Percentiles rank a stretch among this genome's conserved stretches.
Evolutionary conservation across 352 stramenopile species (phyloP).

Genomic region (Pythium periplocum): DNA sequence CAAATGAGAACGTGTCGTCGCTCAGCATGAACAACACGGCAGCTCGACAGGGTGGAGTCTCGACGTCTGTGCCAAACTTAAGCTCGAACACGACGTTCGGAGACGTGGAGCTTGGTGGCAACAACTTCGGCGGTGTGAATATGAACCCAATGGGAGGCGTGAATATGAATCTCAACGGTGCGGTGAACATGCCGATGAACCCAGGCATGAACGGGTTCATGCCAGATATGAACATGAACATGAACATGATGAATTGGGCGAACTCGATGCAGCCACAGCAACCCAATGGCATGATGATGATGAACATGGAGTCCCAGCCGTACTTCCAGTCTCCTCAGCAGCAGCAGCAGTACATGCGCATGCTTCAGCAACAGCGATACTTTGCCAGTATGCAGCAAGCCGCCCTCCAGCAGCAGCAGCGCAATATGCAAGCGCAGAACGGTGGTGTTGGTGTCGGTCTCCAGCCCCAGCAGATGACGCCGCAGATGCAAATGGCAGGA

Average conservation of each 20-base stretch:
- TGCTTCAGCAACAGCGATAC: constrained; percentile 39
- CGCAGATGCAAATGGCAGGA: background rate
- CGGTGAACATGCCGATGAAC: constrained; percentile 34
- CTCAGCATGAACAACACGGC: background rate
- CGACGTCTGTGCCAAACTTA: constrained; percentile 15
- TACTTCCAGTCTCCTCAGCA: constrained; percentile 45
- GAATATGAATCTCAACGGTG: constrained; percentile 6
- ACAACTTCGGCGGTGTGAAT: constrained; percentile 22
- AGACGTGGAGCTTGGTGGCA: constrained; percentile 3
- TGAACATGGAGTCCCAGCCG: constrained; percentile 61
- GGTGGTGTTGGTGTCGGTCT: background rate
- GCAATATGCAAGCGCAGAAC: constrained; percentile 14
- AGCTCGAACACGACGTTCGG: constrained; percentile 9
- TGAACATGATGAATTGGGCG: constrained; percentile 43
- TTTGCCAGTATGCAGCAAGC: constrained; percentile 32
- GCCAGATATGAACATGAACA: constrained; percentile 48
- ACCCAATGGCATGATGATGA: constrained; percentile 44
- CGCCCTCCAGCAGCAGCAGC: constrained; percentile 17
- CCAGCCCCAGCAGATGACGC: constrained; percentile 1
- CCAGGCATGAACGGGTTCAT: constrained; percentile 14
- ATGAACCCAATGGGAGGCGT: constrained; percentile 36
- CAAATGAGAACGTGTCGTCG: constrained; percentile 25
- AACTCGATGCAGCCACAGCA: constrained; percentile 62
- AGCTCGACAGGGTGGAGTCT: background rate
- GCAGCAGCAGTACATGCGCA: constrained; percentile 79